phyloP scores from a whole-genome alignment of 208 protist species.

The Trichomonas tenax region DNA sequence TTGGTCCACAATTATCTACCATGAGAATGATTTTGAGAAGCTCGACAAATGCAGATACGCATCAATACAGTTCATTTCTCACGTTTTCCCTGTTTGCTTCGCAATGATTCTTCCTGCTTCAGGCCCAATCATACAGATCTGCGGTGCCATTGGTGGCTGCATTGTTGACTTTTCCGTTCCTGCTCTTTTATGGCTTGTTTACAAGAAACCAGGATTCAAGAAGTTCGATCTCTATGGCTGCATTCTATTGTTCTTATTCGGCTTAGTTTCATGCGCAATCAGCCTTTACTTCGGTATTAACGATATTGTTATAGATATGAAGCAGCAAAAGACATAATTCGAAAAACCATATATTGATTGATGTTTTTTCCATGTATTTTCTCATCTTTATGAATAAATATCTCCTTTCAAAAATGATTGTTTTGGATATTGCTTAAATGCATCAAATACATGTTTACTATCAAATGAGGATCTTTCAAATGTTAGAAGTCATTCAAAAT shows the following conservation, averaged over 20 bases:
- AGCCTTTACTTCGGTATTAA: neutral
- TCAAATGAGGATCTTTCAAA: no score
- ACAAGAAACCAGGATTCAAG: no score
- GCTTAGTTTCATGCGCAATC: neutral
- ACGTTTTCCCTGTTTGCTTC: neutral
- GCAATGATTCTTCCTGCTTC: neutral
- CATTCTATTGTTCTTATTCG: neutral
- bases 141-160: neutral
- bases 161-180: neutral
- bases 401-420: no score
- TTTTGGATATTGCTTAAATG: no score
- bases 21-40: neutral
- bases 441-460: no score
- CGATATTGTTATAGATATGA: no score
- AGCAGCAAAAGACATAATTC: no score
- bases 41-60: neutral
- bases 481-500: no score
- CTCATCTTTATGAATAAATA: no score
- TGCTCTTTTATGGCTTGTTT: neutral
- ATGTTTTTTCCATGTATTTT: no score
- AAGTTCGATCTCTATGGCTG: no score
- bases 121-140: neutral
- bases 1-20: neutral
- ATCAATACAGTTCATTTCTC: neutral
- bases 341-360: no score